phyloP scores from a whole-genome alignment of 164 flowering plant species.

The Aristolochia fimbriata region DNA sequence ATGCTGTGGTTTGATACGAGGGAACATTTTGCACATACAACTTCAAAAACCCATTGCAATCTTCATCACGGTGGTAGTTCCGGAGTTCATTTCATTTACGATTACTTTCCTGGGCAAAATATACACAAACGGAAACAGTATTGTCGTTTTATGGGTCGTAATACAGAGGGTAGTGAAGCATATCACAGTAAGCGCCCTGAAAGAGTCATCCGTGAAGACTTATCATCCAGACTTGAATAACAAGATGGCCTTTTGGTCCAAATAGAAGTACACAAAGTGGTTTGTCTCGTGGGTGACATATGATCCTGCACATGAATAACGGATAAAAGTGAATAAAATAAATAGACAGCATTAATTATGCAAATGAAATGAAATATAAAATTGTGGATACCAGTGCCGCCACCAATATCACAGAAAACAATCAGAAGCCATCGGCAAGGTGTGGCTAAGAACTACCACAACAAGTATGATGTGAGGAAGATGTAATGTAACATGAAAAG shows the following conservation, averaged over 20 bases:
- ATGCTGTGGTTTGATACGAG: not conserved
- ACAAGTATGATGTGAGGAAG: no score
- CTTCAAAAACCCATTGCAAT: not conserved
- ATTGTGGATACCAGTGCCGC: no score
- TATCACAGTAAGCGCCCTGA: not conserved
- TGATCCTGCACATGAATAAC: conserved; percentile 40
- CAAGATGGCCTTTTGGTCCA: conserved; percentile 75
- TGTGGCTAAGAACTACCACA: no score
- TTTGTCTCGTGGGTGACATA: conserved; percentile 87
- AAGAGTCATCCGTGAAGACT: not conserved
- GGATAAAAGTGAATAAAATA: no score
- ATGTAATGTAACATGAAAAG: no score
- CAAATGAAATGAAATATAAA: no score
- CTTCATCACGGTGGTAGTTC: not conserved
- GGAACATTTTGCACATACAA: not conserved
- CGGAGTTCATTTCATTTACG: not conserved
- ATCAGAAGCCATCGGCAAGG: no score
- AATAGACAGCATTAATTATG: not conserved
- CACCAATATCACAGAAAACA: no score
- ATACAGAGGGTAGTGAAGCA: not conserved
- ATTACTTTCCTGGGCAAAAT: not conserved
- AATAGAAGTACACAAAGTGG: conserved; percentile 77
- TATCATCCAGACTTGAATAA: conserved; percentile 88
- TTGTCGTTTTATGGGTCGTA: not conserved
- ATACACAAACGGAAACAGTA: not conserved